These are phyloP conservation scores for Colletotrichum navitas DNA, from an alignment of 2,329 filamentous ascomycete species.

Conservation along the genomic window DNA sequence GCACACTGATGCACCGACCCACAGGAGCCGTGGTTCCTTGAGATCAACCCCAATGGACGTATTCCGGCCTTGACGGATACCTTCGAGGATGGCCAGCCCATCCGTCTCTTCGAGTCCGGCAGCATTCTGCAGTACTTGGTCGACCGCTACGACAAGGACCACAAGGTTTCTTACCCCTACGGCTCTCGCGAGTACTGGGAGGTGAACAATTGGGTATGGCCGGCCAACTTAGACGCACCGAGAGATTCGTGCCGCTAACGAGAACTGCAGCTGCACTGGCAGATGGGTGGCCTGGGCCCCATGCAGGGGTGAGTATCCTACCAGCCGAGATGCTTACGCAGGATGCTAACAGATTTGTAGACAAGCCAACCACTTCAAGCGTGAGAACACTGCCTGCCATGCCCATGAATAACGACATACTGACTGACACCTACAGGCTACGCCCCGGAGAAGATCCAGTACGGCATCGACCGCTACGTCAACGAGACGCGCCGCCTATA, in stretches of 20 bases:
- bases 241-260: slow-evolving; percentile 27
- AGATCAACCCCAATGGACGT: slow-evolving; percentile 93
- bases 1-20: slow-evolving; percentile 1
- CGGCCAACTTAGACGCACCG: slow-evolving; percentile 32
- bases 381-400: slow-evolving; percentile 54
- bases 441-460: slow-evolving; percentile 84
- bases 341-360: slow-evolving; percentile 45
- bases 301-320: slow-evolving; percentile 72
- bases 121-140: slow-evolving; percentile 88
- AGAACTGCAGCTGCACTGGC: slow-evolving; percentile 70
- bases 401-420: too few relatives aligned
- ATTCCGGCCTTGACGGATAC: slow-evolving; percentile 90
- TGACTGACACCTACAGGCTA: slow-evolving; percentile 63
- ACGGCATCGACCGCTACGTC: slow-evolving; percentile 84
- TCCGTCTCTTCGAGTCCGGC: slow-evolving; percentile 86
- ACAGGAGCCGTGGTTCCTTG: slow-evolving; percentile 82
- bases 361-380: slow-evolving; percentile 85
- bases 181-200: slow-evolving; percentile 83
- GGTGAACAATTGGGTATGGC: slow-evolving; percentile 78
- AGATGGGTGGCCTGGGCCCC: slow-evolving; percentile 84
- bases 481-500: slow-evolving; percentile 90
- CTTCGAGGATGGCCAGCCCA: slow-evolving; percentile 77
- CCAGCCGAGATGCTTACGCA: neutral
- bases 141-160: slow-evolving; percentile 82
- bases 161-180: slow-evolving; percentile 84